phyloP scores from a whole-genome alignment of 179 eudicot species.

The Camellia oleifera region DNA sequence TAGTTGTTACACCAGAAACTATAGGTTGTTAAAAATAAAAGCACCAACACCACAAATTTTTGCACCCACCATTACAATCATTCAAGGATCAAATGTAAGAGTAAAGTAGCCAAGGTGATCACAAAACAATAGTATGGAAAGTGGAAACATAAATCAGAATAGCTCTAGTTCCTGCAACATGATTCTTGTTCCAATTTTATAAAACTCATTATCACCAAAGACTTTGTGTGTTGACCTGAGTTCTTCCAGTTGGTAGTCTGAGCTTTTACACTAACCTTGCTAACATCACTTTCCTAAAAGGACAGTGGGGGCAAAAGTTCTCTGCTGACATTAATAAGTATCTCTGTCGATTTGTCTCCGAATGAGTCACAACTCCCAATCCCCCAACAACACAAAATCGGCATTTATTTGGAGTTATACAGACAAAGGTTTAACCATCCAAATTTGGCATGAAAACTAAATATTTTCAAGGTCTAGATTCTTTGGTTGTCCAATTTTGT shows the following conservation, averaged over 20 bases:
- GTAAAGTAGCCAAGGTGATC: neutral
- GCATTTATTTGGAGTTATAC: neutral
- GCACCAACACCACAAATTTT: neutral
- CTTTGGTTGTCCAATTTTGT: neutral
- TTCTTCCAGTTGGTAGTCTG: neutral
- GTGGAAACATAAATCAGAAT: neutral
- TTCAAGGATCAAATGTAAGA: neutral
- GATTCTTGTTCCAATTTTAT: neutral
- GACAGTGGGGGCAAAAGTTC: neutral
- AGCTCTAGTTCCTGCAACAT: neutral
- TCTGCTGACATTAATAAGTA: neutral
- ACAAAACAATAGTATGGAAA: neutral
- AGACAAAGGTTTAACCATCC: neutral
- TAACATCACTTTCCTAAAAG: neutral
- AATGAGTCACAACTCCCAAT: neutral
- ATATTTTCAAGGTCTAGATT: too few relatives aligned
- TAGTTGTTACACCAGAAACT: neutral
- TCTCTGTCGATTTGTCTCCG: slow-evolving; percentile 3
- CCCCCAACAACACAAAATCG: neutral
- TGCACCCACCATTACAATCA: neutral
- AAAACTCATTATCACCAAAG: neutral
- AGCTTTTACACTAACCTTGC: neutral
- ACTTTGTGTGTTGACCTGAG: neutral
- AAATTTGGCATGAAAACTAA: neutral
- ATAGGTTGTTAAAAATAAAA: neutral